Evolutionary conservation across 1,284 basidiomycete species (phyloP).

Genomic region (Trametes polyzona): DNA sequence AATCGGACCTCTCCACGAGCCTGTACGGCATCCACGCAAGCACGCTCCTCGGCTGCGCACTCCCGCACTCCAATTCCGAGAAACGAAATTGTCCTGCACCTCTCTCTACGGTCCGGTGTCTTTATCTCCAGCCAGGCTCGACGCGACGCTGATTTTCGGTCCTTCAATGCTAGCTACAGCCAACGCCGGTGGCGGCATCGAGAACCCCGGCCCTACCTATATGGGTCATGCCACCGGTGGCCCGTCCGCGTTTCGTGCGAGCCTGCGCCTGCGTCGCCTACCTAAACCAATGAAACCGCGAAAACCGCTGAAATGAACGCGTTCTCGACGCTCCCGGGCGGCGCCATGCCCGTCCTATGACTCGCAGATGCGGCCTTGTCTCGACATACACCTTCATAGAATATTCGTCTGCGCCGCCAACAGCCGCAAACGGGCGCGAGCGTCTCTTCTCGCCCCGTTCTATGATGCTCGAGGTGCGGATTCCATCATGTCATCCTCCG

Average conservation of each 20-base stretch:
- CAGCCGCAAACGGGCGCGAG: conserved; percentile 20
- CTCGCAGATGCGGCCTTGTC: conserved; percentile 13
- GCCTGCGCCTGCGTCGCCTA: background rate
- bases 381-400: conserved; percentile 18
- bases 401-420: conserved; percentile 15
- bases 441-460: conserved; percentile 16
- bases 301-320: background rate
- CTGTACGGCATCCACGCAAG: conserved; percentile 12
- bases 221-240: background rate
- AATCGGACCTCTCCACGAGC: conserved; percentile 18
- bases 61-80: background rate
- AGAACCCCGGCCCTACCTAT: background rate
- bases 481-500: conserved; percentile 32
- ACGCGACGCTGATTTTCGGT: background rate
- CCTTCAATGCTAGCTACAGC: background rate
- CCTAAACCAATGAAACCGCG: background rate
- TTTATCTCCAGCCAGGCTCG: background rate
- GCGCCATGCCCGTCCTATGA: conserved; percentile 16
- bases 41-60: background rate
- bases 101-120: background rate
- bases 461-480: conserved; percentile 27
- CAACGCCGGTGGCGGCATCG: background rate
- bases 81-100: background rate
- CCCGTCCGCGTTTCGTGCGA: conserved; percentile 7
- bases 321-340: background rate